phyloP scores from a whole-genome alignment of 2,329 filamentous ascomycete genomes.

The Fusarium nodosum region DNA sequence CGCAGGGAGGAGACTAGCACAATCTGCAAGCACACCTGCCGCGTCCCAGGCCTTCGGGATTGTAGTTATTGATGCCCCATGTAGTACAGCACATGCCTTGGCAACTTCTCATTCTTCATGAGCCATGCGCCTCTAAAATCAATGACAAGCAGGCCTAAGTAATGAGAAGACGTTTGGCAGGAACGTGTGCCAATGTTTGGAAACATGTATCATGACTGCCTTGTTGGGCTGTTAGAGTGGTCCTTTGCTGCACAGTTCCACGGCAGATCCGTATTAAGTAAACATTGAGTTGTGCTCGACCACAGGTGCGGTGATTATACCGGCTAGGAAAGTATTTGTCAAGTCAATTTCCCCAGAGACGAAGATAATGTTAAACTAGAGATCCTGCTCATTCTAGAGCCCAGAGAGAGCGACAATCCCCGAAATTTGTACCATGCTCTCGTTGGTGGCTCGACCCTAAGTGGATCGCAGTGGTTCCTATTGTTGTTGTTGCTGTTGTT shows the following conservation, averaged over 20 bases:
- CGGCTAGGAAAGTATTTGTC: constrained; percentile 38
- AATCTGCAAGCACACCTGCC: constrained; percentile 43
- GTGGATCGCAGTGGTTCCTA: constrained; percentile 23
- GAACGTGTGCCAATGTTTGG: no score
- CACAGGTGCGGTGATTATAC: constrained; percentile 2
- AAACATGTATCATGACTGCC: not conserved
- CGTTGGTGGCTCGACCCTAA: constrained; percentile 12
- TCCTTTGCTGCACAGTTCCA: constrained; percentile 6
- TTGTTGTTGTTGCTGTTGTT: constrained; percentile 23
- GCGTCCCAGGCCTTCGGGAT: constrained; percentile 48
- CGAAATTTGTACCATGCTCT: constrained; percentile 28
- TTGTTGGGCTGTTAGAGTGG: constrained; percentile 11
- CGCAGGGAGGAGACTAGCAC: constrained; percentile 24
- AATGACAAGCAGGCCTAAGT: constrained; percentile 18
- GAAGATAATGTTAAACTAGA: constrained; percentile 20
- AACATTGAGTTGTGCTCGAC: constrained; percentile 15
- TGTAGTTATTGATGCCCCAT: constrained; percentile 24
- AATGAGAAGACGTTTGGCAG: constrained; percentile 10
- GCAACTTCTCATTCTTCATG: constrained; percentile 34
- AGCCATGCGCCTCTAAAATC: constrained; percentile 29
- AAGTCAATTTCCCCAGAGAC: constrained; percentile 28
- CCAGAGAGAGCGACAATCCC: constrained; percentile 33
- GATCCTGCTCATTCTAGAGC: constrained; percentile 35
- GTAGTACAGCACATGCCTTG: constrained; percentile 44
- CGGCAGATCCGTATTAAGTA: constrained; percentile 9